Percentiles rank a stretch among this genome's conserved stretches.
These are phyloP conservation scores for Alternaria arborescens DNA, from an alignment of 2,329 filamentous ascomycete genomes.

Conservation along the genomic window DNA sequence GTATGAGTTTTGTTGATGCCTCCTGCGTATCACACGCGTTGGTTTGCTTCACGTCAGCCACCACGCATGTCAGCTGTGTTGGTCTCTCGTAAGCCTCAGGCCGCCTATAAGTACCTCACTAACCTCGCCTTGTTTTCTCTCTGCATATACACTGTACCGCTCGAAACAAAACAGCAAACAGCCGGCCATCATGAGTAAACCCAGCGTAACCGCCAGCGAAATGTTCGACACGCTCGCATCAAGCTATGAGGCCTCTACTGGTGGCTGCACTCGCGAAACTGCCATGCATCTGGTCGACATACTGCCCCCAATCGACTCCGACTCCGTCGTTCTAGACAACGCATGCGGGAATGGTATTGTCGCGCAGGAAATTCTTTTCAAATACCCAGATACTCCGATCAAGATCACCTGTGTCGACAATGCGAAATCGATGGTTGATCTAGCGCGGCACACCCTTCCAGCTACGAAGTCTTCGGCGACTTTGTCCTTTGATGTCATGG, in stretches of 20 bases:
- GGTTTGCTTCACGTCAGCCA: background rate
- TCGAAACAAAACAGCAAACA: background rate
- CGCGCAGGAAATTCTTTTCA: constrained; percentile 25
- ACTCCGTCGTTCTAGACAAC: constrained; percentile 35
- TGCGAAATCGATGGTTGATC: constrained; percentile 17
- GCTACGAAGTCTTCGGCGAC: background rate
- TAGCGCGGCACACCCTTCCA: constrained; percentile 8
- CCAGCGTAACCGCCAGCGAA: background rate
- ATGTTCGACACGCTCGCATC: constrained; percentile 2
- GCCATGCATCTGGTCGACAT: constrained; percentile 24
- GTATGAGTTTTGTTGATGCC: background rate
- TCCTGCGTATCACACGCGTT: background rate
- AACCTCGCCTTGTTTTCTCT: background rate
- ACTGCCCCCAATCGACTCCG: constrained; percentile 17
- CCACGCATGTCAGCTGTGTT: constrained; percentile 1
- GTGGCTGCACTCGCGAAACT: constrained; percentile 27
- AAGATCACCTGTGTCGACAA: constrained; percentile 21
- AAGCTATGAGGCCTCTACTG: constrained; percentile 26
- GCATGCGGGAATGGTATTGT: constrained; percentile 38
- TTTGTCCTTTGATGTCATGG: constrained; percentile 7
- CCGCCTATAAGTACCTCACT: constrained; percentile 2
- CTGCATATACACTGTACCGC: background rate
- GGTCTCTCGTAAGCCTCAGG: background rate
- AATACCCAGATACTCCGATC: constrained; percentile 2
- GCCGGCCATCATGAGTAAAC: background rate